These are phyloP conservation scores for Komagataella pseudopastoris DNA, from an alignment of 805 yeast species.

Conservation along the genomic window DNA sequence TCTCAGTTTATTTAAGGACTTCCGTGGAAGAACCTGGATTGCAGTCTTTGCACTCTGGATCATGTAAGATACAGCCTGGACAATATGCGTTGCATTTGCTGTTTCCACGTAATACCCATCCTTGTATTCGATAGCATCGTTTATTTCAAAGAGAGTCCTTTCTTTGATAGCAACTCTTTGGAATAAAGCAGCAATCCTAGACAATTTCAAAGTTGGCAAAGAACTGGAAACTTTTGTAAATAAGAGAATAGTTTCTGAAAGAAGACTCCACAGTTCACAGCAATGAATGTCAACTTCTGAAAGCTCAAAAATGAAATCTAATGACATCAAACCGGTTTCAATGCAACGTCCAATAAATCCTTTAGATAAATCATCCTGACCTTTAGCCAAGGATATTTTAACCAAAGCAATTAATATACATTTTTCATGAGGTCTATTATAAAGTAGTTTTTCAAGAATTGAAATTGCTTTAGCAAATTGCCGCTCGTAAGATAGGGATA, in stretches of 20 bases:
- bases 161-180: neutral
- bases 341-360: conserved; percentile 49
- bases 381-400: conserved; percentile 41
- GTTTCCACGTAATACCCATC: neutral
- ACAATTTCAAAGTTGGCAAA: neutral
- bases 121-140: neutral
- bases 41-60: neutral
- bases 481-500: conserved; percentile 47
- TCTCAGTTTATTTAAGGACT: conserved; percentile 32
- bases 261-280: neutral
- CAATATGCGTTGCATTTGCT: neutral
- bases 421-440: conserved; percentile 30
- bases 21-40: conserved; percentile 3
- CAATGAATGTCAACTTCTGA: neutral
- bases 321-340: neutral
- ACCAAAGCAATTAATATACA: conserved; percentile 38
- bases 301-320: neutral
- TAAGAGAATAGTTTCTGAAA: neutral
- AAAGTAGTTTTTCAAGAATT: conserved; percentile 28
- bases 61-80: neutral
- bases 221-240: neutral
- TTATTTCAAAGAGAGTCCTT: neutral
- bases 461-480: conserved; percentile 50
- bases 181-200: neutral
- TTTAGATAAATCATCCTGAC: conserved; percentile 33